phyloP scores from a whole-genome alignment of 2,329 filamentous ascomycete genomes.

The Arthrobotrys megalospora region DNA sequence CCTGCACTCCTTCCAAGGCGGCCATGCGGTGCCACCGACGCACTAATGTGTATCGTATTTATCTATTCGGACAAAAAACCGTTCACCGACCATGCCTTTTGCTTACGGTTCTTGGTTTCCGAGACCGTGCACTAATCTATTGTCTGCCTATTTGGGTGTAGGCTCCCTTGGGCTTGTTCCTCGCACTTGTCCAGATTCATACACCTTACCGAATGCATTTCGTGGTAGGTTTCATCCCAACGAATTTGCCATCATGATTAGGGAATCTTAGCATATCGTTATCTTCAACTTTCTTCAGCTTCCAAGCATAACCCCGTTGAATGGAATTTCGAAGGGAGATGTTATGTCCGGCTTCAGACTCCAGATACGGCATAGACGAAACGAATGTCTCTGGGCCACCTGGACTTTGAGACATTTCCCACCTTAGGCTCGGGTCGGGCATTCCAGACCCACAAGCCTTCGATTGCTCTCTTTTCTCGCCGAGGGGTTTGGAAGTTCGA shows the following conservation, averaged over 20 bases:
- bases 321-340: neutral
- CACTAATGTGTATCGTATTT: neutral
- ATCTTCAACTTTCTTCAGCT: neutral
- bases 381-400: constrained; percentile 8
- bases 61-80: neutral
- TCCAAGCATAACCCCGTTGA: neutral
- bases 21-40: constrained; percentile 1
- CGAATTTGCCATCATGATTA: neutral
- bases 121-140: constrained; percentile 1
- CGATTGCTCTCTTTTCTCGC: neutral
- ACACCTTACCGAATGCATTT: constrained; percentile 3
- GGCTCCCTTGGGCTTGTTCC: neutral
- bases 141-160: neutral
- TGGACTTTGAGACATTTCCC: constrained; percentile 18
- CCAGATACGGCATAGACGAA: neutral
- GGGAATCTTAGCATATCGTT: neutral
- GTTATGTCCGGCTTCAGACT: constrained; percentile 1
- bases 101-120: neutral
- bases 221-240: neutral
- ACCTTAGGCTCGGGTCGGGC: constrained; percentile 7
- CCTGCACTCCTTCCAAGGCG: neutral
- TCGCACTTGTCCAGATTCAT: neutral
- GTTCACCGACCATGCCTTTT: neutral
- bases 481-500: neutral
- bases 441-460: neutral